Conservation (phyloP, 2,329 filamentous ascomycete genomes). For the Colletotrichum sp. region DNA sequence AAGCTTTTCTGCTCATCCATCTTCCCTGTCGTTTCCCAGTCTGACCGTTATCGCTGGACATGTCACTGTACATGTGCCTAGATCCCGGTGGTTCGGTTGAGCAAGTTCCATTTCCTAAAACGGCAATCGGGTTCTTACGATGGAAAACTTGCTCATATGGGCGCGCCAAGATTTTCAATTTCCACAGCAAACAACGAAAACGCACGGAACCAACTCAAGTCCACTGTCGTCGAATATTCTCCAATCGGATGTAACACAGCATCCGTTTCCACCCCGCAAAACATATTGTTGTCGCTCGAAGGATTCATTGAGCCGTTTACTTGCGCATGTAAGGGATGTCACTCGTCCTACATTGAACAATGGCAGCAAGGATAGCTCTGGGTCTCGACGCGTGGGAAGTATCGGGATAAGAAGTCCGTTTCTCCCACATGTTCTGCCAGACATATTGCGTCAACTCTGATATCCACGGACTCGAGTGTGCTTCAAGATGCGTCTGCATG, state of each 20-base stretch:
- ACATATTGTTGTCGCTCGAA: neutral
- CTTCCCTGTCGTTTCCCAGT: neutral
- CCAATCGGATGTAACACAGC: neutral
- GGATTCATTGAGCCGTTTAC: neutral
- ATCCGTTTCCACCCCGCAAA: neutral
- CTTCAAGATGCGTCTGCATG: neutral
- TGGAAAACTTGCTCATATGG: slow-evolving; percentile 8
- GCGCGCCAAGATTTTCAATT: slow-evolving; percentile 2
- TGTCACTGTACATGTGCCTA: neutral
- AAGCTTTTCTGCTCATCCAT: neutral
- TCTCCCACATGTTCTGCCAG: neutral
- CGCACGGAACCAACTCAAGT: neutral
- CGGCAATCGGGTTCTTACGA: neutral
- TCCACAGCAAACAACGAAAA: neutral
- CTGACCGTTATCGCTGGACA: neutral
- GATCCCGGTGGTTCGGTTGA: neutral
- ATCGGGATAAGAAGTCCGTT: neutral
- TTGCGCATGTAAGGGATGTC: neutral
- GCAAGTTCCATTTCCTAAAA: slow-evolving; percentile 6
- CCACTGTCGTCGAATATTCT: neutral
- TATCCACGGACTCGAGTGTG: too few species aligned
- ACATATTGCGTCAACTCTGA: neutral
- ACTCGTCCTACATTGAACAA: neutral
- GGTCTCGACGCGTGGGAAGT: neutral
- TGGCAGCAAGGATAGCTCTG: neutral